Conservation (phyloP, 768 basidiomycete genomes). For the Serendipita sp. region DNA sequence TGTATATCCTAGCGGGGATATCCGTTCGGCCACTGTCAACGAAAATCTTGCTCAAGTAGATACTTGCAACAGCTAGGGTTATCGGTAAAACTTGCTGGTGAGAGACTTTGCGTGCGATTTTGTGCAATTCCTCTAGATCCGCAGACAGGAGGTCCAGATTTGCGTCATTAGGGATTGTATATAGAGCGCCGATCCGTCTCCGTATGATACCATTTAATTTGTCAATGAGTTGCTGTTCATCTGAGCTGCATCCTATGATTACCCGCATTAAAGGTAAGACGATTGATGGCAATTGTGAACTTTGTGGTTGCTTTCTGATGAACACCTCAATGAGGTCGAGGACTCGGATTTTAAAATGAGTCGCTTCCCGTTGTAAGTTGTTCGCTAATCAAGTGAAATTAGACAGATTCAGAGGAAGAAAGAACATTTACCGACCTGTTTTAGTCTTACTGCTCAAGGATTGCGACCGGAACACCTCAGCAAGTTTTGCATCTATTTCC, state of each 20-base stretch:
- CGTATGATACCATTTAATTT: conserved; percentile 73
- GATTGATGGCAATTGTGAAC: conserved; percentile 45
- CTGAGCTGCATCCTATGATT: conserved; percentile 42
- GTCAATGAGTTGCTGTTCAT: conserved; percentile 78
- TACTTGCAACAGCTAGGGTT: conserved; percentile 38
- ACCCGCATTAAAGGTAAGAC: conserved; percentile 68
- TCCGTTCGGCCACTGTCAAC: conserved; percentile 24
- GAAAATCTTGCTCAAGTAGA: conserved; percentile 51
- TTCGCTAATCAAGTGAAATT: conserved; percentile 25
- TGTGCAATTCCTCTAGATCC: conserved; percentile 49
- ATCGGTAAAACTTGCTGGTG: conserved; percentile 25
- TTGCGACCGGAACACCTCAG: conserved; percentile 64
- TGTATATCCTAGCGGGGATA: conserved; percentile 39
- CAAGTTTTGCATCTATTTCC: conserved; percentile 83
- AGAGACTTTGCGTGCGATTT: conserved; percentile 43
- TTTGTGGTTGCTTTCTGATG: conserved; percentile 63
- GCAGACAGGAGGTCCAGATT: conserved; percentile 29
- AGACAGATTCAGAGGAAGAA: not conserved
- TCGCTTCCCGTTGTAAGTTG: conserved; percentile 71
- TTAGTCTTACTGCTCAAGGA: conserved; percentile 41
- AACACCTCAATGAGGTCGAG: conserved; percentile 87
- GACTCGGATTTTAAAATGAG: conserved; percentile 91
- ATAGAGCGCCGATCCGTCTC: conserved; percentile 55
- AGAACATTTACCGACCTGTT: conserved; percentile 36
- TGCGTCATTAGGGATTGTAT: conserved; percentile 39